These are phyloP conservation scores for Mycena leptocephala DNA, from an alignment of 768 basidiomycete species.

Conservation along the genomic window DNA sequence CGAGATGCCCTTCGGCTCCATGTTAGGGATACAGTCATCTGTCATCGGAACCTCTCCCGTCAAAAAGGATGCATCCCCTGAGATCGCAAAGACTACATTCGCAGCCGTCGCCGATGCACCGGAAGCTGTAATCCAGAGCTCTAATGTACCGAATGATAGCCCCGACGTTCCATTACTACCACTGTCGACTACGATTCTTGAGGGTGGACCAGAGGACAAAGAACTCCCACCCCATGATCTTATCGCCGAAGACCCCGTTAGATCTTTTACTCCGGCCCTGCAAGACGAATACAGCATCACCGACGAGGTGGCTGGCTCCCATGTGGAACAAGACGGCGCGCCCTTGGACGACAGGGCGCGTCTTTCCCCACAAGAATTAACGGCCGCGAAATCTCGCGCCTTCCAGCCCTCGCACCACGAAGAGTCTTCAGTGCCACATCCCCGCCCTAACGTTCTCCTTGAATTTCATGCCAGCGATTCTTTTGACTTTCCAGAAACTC, in stretches of 20 bases:
- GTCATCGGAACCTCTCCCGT: not conserved
- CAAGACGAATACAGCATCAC: not conserved
- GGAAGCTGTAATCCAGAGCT: no score
- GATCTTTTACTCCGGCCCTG: not conserved
- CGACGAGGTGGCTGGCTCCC: not conserved
- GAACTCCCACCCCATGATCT: not conserved
- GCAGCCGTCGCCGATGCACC: not conserved
- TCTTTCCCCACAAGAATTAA: not conserved
- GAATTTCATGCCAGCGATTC: not conserved
- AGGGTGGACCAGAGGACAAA: not conserved
- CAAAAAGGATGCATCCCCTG: not conserved
- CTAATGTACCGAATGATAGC: no score
- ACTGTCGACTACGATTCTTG: not conserved
- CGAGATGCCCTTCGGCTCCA: not conserved
- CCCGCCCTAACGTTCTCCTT: slow-evolving; percentile 1
- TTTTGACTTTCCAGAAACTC: not conserved
- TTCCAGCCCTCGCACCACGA: not conserved
- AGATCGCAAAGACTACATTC: not conserved
- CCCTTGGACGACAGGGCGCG: not conserved
- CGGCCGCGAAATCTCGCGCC: not conserved
- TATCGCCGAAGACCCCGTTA: not conserved
- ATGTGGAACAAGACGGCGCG: not conserved
- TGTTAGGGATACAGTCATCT: not conserved
- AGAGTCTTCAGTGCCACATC: not conserved
- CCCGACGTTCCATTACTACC: not conserved